Base-by-base conservation (phyloP, 176 grass and related monocot genomes). In the Carex littledalei region DNA sequence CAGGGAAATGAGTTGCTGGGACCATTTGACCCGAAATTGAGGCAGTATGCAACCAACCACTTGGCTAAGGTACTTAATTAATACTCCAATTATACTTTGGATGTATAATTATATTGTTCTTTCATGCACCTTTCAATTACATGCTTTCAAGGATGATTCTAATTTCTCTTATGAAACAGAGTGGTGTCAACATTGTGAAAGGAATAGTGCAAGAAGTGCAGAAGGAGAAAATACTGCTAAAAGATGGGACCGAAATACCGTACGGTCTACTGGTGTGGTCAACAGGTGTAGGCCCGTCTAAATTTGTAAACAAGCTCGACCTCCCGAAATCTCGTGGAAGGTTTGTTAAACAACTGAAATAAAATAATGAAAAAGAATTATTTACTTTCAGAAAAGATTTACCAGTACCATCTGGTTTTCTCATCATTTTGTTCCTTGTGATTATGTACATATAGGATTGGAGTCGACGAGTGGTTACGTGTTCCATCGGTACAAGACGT, bases 181-280 rank as follows among this genome's bases (percentile, higher is more conserved):
- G 87, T 67, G 95, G 95, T 83, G 95, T 98, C 50, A 86, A 71
- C 3, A 77, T 95, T 69, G 91, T 95, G 83, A 90, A 81, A 24
- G 95, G 91, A 45, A 86, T 92, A 11, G 95, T 98, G 26, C 88
- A 98, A 87, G 91, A 92, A 84, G 95, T 98, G 77, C 81, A 81
- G 47, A 68, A 91, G 0, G 88, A 67, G 11, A 81, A 89, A 79
- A 91, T 98, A 86, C 53, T 87, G 11, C 86, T 95, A 78, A 92
- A 75, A 58, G 93, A 98, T 37, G 91, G 90, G 65, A 89, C 93
- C 29, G 32, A 67, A 35, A 90, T 98, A 53, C 95, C 93, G 0
- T 98, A 90, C 82, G 93, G 93, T 45, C 81, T 95, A 9, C 89
- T 98, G 4, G 95, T 98, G 20, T 95, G 96, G 96, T 98, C 93